A percentile compares a stretch with the other conserved stretches of the same genome.
phyloP scores from a whole-genome alignment of 169 alveolate species.

The Eimeria falciformis region DNA sequence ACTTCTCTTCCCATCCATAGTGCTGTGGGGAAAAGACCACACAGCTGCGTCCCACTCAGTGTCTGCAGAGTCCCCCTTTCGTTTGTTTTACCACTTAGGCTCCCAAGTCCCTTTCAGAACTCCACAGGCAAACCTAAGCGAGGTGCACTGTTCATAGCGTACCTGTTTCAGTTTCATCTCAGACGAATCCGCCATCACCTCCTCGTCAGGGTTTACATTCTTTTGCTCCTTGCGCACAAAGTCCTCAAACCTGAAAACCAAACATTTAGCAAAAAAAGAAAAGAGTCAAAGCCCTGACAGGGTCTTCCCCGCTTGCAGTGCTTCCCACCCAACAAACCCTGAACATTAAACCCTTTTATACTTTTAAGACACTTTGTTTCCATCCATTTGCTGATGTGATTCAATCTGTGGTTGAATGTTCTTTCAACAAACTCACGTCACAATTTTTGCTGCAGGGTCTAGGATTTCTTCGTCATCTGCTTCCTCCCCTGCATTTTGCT shows the following conservation, averaged over 20 bases:
- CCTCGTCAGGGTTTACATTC: constrained; percentile 70
- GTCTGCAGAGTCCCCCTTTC: too few species aligned
- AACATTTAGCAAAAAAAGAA: neutral
- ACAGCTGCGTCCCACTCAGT: too few species aligned
- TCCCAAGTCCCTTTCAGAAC: too few species aligned
- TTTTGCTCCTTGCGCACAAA: constrained; percentile 77
- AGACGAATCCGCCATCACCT: constrained; percentile 64
- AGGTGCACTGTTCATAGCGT: too few species aligned
- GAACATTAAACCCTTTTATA: neutral
- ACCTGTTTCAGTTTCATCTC: constrained; percentile 66
- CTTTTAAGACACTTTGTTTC: too few species aligned
- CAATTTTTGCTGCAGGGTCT: constrained; percentile 75
- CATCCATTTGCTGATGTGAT: too few species aligned
- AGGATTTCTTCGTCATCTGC: constrained; percentile 50
- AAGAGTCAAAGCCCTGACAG: neutral
- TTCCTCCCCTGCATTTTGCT: constrained; percentile 20
- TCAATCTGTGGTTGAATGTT: too few species aligned
- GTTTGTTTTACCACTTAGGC: too few species aligned
- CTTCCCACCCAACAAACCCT: too few species aligned
- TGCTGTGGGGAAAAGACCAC: too few species aligned
- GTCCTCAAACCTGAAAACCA: constrained; percentile 68
- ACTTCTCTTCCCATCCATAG: constrained; percentile 84
- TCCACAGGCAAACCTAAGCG: too few species aligned
- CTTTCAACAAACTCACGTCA: constrained; percentile 20
- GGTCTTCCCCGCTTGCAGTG: too few species aligned